Percentiles rank a stretch among this genome's conserved stretches.
phyloP scores from a whole-genome alignment of 768 basidiomycete species.

The Tulasnella sp. region DNA sequence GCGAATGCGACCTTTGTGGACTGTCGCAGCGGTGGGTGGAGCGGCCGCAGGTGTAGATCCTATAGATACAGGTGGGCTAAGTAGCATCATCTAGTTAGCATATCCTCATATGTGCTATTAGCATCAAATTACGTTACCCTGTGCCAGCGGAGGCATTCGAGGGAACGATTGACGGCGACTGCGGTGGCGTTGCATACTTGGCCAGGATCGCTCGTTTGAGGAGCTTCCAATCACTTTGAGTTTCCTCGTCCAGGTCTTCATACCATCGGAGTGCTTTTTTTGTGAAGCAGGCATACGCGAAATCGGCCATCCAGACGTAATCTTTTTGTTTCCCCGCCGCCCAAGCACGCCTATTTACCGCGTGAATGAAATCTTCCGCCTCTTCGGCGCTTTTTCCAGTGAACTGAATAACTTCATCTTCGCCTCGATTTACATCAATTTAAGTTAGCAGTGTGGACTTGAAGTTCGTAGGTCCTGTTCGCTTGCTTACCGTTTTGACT shows the following conservation, averaged over 20 bases:
- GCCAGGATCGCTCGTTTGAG: not conserved
- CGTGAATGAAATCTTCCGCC: not conserved
- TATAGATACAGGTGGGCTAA: too few relatives aligned
- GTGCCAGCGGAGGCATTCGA: too few relatives aligned
- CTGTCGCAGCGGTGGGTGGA: too few relatives aligned
- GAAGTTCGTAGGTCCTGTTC: not conserved
- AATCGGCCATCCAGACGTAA: not conserved
- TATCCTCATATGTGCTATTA: too few relatives aligned
- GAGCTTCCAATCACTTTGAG: not conserved
- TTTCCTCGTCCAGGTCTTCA: not conserved
- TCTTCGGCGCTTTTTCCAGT: not conserved
- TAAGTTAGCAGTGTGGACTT: not conserved
- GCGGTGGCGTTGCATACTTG: too few relatives aligned
- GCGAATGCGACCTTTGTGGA: too few relatives aligned
- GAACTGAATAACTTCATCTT: not conserved
- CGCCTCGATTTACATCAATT: too few relatives aligned
- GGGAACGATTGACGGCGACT: too few relatives aligned
- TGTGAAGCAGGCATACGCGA: not conserved
- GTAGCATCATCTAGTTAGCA: too few relatives aligned
- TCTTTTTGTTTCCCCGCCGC: not conserved
- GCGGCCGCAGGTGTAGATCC: too few relatives aligned
- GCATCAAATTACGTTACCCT: too few relatives aligned
- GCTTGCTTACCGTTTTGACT: not conserved
- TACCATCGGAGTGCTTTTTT: not conserved
- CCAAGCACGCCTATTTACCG: not conserved